Evolutionary conservation across 2,329 filamentous ascomycete species (phyloP).

Genomic region (Aureobasidium sp.): DNA sequence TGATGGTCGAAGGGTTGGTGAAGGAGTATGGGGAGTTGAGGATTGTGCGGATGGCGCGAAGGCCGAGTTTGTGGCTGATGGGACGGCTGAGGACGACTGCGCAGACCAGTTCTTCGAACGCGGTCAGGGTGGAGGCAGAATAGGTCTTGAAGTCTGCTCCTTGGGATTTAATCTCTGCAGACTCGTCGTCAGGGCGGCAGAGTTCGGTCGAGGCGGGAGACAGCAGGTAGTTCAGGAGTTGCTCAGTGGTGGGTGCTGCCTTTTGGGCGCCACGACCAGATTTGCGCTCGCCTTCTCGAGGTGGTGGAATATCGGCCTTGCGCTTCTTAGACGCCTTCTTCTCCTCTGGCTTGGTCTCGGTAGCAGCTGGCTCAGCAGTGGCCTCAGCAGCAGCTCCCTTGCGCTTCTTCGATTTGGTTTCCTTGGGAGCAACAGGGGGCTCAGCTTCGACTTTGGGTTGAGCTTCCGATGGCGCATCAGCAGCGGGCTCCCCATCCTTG

Average conservation of each 20-base stretch:
- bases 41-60: slow-evolving; percentile 36
- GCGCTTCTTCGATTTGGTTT: slow-evolving; percentile 2
- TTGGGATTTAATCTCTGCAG: slow-evolving; percentile 20
- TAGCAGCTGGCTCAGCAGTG: not conserved
- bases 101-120: slow-evolving; percentile 38
- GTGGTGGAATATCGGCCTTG: slow-evolving; percentile 14
- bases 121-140: slow-evolving; percentile 25
- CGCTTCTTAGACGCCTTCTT: slow-evolving; percentile 19
- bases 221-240: slow-evolving; percentile 28
- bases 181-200: slow-evolving; percentile 28
- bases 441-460: not conserved
- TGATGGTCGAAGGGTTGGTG: slow-evolving; percentile 26
- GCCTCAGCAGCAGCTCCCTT: slow-evolving; percentile 4
- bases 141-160: slow-evolving; percentile 25
- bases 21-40: slow-evolving; percentile 36
- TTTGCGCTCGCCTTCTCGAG: slow-evolving; percentile 22
- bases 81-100: slow-evolving; percentile 37
- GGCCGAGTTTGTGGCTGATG: slow-evolving; percentile 35
- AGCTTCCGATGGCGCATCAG: not conserved
- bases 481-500: not conserved
- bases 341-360: not conserved
- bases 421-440: not conserved
- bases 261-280: slow-evolving; percentile 22
- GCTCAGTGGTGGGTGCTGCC: slow-evolving; percentile 18
- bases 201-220: slow-evolving; percentile 23